These are phyloP conservation scores for Leptographium lundbergii DNA, from an alignment of 2,329 filamentous ascomycete species.

Conservation along the genomic window DNA sequence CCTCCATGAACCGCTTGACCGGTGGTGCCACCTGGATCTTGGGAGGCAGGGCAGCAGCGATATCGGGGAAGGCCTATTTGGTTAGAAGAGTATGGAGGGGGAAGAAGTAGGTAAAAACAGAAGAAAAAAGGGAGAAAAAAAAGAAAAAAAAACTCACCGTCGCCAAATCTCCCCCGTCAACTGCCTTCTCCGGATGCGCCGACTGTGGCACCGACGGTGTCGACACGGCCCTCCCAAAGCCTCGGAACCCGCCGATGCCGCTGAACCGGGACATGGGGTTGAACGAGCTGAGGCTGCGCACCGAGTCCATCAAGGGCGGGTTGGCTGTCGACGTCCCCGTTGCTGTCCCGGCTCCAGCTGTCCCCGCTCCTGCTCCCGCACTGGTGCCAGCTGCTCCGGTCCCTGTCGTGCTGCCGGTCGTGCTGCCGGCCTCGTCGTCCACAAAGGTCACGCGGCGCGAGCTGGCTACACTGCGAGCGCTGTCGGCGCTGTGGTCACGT, in stretches of 20 bases:
- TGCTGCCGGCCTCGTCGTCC: constrained; percentile 21
- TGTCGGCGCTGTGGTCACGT: constrained; percentile 69
- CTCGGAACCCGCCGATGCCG: constrained; percentile 60
- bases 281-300: constrained; percentile 67
- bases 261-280: constrained; percentile 74
- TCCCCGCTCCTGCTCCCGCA: not conserved
- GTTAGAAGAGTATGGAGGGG: not conserved
- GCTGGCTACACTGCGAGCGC: constrained; percentile 48
- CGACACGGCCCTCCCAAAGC: constrained; percentile 51
- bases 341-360: too few species aligned
- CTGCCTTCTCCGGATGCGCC: constrained; percentile 15
- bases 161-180: constrained; percentile 42
- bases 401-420: not conserved
- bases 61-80: constrained; percentile 45
- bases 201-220: constrained; percentile 21
- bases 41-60: constrained; percentile 40
- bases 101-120: not conserved
- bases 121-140: not conserved
- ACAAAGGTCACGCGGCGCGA: constrained; percentile 36
- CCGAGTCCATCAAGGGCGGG: constrained; percentile 62
- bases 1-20: constrained; percentile 59
- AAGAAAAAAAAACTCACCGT: constrained; percentile 30
- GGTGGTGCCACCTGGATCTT: constrained; percentile 52
- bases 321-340: constrained; percentile 27
- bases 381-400: not conserved